phyloP scores from a whole-genome alignment of 1,139 yeast genomes.

The Suhomyces ambrosiae region DNA sequence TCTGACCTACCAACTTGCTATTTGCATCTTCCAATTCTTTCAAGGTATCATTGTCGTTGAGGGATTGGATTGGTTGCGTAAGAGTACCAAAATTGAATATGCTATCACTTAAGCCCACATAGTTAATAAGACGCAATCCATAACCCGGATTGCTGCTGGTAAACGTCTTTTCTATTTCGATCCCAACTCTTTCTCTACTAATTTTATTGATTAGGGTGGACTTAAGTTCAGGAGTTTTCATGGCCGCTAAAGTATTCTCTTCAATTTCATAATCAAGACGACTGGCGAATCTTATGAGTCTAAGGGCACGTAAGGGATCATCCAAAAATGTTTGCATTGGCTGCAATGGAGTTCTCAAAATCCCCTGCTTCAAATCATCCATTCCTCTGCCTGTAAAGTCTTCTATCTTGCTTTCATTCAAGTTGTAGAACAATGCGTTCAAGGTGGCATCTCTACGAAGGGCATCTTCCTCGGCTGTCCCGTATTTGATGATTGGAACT shows the following conservation, averaged over 20 bases:
- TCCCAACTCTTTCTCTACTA: conserved; percentile 88
- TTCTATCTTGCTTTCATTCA: conserved; percentile 67
- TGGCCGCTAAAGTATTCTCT: conserved; percentile 58
- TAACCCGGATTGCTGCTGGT: conserved; percentile 61
- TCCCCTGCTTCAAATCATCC: conserved; percentile 65
- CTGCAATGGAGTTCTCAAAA: conserved; percentile 83
- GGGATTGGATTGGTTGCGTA: conserved; percentile 23
- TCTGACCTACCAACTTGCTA: conserved; percentile 17
- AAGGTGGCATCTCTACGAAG: conserved; percentile 91
- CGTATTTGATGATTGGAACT: conserved; percentile 75
- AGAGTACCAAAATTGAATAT: conserved; percentile 53
- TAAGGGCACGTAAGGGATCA: conserved; percentile 86
- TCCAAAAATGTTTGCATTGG: conserved; percentile 86
- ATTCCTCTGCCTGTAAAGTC: conserved; percentile 82
- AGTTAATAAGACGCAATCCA: conserved; percentile 63
- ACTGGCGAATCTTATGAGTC: conserved; percentile 84
- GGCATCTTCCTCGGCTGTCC: conserved; percentile 92
- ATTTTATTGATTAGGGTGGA: conserved; percentile 68
- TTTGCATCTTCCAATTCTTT: conserved; percentile 12
- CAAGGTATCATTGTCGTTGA: conserved; percentile 19
- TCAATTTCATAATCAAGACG: conserved; percentile 73
- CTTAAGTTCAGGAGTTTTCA: conserved; percentile 62
- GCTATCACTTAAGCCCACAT: conserved; percentile 56
- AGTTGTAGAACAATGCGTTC: conserved; percentile 86
- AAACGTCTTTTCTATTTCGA: conserved; percentile 76